These are phyloP conservation scores for Nakaseomyces glabratus DNA, from an alignment of 1,139 yeast genomes.

Conservation along the genomic window DNA sequence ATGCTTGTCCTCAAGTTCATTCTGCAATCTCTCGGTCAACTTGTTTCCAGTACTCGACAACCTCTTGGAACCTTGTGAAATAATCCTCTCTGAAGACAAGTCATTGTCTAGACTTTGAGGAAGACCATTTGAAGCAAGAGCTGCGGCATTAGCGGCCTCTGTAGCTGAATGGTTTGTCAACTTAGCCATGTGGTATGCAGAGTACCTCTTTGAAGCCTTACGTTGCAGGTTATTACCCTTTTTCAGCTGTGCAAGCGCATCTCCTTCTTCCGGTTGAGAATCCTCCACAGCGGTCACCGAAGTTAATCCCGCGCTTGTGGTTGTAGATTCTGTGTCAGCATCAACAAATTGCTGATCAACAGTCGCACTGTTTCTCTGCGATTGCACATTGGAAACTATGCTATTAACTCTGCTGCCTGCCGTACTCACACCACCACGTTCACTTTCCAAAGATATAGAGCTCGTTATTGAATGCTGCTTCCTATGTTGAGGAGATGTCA, in stretches of 20 bases:
- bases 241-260: constrained; percentile 65
- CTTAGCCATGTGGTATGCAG: constrained; percentile 88
- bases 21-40: background rate
- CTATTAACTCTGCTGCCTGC: constrained; percentile 6
- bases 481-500: constrained; percentile 8
- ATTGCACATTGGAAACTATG: constrained; percentile 3
- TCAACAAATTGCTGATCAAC: too few relatives aligned
- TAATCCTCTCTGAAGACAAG: background rate
- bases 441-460: constrained; percentile 6
- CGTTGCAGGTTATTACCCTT: constrained; percentile 76
- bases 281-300: background rate
- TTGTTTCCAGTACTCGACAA: background rate
- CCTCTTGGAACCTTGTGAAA: background rate
- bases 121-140: constrained; percentile 12
- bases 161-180: constrained; percentile 43
- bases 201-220: constrained; percentile 78
- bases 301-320: background rate
- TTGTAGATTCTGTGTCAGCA: background rate
- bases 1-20: background rate
- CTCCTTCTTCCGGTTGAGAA: constrained; percentile 31
- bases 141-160: constrained; percentile 32
- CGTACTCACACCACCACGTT: constrained; percentile 3
- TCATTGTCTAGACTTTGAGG: background rate
- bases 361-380: background rate
- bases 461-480: constrained; percentile 10